Evolutionary conservation across 2,329 filamentous ascomycete genomes (phyloP), one percentile per base, ranked within the genome.

Genomic region (Fusarium nodosum): DNA sequence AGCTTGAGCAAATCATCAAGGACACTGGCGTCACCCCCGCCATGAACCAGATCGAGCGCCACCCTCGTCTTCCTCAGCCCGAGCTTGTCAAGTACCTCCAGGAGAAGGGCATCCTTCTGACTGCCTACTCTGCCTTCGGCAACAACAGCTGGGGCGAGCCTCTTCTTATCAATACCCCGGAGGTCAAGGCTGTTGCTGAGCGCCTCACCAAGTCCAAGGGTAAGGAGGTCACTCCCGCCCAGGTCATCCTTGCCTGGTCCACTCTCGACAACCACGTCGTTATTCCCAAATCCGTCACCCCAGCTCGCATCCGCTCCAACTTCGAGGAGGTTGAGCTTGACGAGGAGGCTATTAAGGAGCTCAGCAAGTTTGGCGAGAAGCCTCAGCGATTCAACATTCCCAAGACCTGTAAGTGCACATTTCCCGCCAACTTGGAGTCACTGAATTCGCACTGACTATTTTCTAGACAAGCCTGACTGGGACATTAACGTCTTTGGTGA

Each of bases 231-330:
- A 82, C 81, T 15, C 76, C 79, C 18, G 82, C 82, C 45, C 82
- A 84, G 72, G 80, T 83, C 66, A 74, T 84, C 83, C 78, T 88
- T 80, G 76, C 90, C 82, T 90, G 88, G 88, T 78, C 82, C 82
- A 77, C 85, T 80, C 72, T 84, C 45, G 79, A 88, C 71, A 90
- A 88, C 56, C 90, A 89, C 79, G 87, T 84, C 72, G 91, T 93
- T 71, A 93, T 93, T 72, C 91, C 91, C 75, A 93, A 93, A 84
- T 90, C 86, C 22, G 90, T 93, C 68, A 92, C 86, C 59, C 84
- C 88, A 51, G 83, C 83, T 34, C 87, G 91, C 60, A 93, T 94
- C 71, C 82, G 86, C 74, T 85, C 83, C 74, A 93, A 94, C 84
- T 93, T 90, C 76, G 82, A 89, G 80, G 86, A 91, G 78, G 84